Evolutionary conservation across 305 asterid species (phyloP).

Genomic region (Fraxinus platypoda): DNA sequence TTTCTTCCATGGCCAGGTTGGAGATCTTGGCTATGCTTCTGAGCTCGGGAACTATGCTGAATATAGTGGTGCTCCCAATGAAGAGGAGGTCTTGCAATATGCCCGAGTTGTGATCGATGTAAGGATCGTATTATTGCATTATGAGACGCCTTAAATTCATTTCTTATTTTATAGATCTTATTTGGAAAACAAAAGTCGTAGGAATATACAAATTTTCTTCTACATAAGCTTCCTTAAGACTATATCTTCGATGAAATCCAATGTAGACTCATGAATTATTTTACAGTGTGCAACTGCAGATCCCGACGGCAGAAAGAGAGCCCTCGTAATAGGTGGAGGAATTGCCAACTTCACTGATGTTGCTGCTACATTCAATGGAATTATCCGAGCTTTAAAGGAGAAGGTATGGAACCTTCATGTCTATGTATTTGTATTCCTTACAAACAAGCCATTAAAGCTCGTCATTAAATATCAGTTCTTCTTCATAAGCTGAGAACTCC

Average conservation of each 20-base stretch:
- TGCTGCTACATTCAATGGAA: constrained; percentile 93
- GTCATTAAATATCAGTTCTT: not conserved
- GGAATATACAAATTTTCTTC: not conserved
- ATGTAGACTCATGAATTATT: not conserved
- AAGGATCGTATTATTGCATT: constrained; percentile 27
- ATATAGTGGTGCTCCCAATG: constrained; percentile 96
- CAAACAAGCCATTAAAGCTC: not conserved
- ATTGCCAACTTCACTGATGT: constrained; percentile 97
- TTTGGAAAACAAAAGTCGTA: not conserved
- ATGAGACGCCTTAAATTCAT: not conserved
- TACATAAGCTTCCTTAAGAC: not conserved
- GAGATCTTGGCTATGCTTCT: constrained; percentile 92
- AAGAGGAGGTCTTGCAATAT: constrained; percentile 92
- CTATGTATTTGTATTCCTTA: not conserved
- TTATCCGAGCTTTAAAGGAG: constrained; percentile 83
- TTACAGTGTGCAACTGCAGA: constrained; percentile 90
- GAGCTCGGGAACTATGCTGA: constrained; percentile 98
- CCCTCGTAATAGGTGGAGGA: constrained; percentile 93
- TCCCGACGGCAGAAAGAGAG: constrained; percentile 85
- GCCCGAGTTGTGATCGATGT: constrained; percentile 96
- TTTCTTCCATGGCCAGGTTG: constrained; percentile 49
- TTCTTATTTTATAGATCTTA: not conserved
- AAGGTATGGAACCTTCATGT: constrained; percentile 45
- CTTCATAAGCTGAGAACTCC: not conserved
- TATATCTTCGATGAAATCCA: not conserved